Evolutionary conservation across 441 rosid species (phyloP).

Genomic region (Capsella rubella): DNA sequence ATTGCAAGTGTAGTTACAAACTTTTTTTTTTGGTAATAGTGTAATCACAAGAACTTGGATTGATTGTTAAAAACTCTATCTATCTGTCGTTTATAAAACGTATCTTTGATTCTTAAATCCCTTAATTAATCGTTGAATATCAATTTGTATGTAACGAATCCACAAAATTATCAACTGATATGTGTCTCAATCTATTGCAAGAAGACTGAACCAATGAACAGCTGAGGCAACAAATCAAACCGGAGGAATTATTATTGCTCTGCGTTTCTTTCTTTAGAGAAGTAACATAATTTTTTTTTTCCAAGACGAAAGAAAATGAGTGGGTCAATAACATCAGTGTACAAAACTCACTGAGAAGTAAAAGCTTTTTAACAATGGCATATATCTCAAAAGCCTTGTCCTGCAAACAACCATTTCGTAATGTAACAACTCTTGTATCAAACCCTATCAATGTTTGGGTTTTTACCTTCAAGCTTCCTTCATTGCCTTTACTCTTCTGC

Average conservation of each 20-base stretch:
- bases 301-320: constrained; percentile 1
- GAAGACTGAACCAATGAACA: not conserved
- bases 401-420: constrained; percentile 18
- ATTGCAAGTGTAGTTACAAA: too few species aligned
- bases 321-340: constrained; percentile 29
- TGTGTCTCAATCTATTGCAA: not conserved
- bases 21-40: too few species aligned
- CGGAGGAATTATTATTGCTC: not conserved
- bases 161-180: not conserved
- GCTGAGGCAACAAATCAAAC: constrained; percentile 12
- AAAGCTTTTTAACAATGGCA: constrained; percentile 20
- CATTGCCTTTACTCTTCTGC: constrained; percentile 29
- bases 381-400: constrained; percentile 26
- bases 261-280: not conserved
- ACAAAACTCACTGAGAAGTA: constrained; percentile 35
- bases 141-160: not conserved
- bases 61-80: not conserved
- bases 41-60: too few species aligned
- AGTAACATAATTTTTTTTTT: not conserved
- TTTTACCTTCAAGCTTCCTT: constrained; percentile 10
- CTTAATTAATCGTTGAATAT: not conserved
- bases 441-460: constrained; percentile 33
- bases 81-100: not conserved
- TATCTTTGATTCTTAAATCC: not conserved
- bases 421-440: constrained; percentile 25